Evolutionary conservation across 768 basidiomycete species (phyloP).

Genomic region (Gyrodon lividus): DNA sequence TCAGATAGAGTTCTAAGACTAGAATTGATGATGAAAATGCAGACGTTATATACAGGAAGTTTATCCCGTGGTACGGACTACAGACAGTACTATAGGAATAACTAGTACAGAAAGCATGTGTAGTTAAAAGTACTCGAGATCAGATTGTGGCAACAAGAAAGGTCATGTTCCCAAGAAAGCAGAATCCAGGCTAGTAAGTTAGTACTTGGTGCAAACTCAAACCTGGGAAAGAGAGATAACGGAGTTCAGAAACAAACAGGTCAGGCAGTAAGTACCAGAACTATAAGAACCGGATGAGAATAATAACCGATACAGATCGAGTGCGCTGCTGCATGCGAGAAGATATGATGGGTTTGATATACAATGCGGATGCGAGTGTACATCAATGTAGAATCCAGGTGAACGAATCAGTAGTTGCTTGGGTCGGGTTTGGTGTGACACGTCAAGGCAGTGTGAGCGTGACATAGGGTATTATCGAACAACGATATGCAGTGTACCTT

Average conservation of each 20-base stretch:
- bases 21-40: background rate
- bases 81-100: constrained; percentile 11
- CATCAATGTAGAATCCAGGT: constrained; percentile 7
- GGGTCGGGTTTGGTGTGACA: background rate
- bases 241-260: background rate
- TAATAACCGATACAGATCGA: constrained; percentile 9
- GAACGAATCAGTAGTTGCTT: background rate
- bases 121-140: background rate
- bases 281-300: background rate
- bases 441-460: background rate
- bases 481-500: constrained; percentile 4
- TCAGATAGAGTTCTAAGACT: no score
- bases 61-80: constrained; percentile 9
- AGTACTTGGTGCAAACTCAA: background rate
- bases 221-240: background rate
- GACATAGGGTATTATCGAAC: constrained; percentile 9
- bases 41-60: background rate
- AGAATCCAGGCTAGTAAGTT: no score
- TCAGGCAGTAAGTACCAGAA: background rate
- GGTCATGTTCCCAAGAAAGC: no score
- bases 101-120: constrained; percentile 10
- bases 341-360: constrained; percentile 4
- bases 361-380: constrained; percentile 8
- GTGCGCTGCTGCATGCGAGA: background rate
- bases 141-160: background rate